A percentile compares a stretch with the other conserved stretches of the same genome.
Evolutionary conservation across 345 rosid species (phyloP).

Genomic region (Bruguiera parviflora): DNA sequence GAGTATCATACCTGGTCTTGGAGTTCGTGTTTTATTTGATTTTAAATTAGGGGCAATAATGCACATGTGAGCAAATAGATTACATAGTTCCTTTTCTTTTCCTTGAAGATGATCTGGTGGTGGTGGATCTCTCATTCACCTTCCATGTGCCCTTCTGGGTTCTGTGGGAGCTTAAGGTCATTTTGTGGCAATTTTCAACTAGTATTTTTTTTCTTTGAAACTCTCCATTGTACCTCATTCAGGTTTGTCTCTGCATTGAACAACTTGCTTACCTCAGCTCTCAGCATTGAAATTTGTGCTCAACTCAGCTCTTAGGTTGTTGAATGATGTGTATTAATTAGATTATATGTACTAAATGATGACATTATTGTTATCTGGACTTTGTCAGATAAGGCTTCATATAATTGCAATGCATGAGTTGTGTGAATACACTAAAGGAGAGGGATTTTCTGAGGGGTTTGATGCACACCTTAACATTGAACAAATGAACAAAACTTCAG

Average conservation of each 20-base stretch:
- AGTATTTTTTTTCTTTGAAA: neutral
- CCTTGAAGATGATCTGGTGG: too few species aligned
- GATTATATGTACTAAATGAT: neutral
- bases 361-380: conserved; percentile 15
- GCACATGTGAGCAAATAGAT: too few species aligned
- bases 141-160: neutral
- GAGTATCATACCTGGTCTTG: neutral
- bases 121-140: neutral
- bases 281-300: neutral
- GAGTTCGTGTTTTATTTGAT: neutral
- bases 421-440: conserved; percentile 92
- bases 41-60: too few species aligned
- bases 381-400: conserved; percentile 89
- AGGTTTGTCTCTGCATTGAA: neutral
- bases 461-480: conserved; percentile 98
- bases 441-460: conserved; percentile 96
- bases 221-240: neutral
- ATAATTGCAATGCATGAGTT: conserved; percentile 93
- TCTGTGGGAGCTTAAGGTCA: neutral
- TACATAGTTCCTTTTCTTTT: too few species aligned
- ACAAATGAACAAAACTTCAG: conserved; percentile 99
- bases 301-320: neutral
- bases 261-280: too few species aligned
- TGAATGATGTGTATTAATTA: neutral
- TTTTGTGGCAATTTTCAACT: neutral